Conservation (phyloP, 1,284 basidiomycete genomes). For the Sparassis latifolia region DNA sequence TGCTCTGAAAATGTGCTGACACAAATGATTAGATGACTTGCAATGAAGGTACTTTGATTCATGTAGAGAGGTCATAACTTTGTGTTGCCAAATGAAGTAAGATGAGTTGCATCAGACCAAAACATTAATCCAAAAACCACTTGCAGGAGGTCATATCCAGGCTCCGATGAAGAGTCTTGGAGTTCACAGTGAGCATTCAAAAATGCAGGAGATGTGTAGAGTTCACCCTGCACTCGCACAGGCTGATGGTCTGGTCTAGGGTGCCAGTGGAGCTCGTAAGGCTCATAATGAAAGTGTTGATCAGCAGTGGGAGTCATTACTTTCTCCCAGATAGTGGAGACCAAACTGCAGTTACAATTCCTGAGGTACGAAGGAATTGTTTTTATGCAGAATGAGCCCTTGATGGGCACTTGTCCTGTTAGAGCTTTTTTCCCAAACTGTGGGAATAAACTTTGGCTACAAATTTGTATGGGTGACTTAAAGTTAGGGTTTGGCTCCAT, state of each 20-base stretch:
- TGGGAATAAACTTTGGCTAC: too few species aligned
- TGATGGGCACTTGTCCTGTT: too few species aligned
- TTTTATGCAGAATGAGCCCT: too few species aligned
- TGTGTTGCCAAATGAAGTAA: background rate
- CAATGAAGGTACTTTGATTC: too few species aligned
- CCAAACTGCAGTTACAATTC: background rate
- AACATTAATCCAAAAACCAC: background rate
- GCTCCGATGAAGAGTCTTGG: background rate
- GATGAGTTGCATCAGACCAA: background rate
- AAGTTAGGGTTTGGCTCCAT: too few species aligned
- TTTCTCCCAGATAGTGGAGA: background rate
- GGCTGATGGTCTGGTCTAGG: background rate
- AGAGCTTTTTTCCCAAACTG: too few species aligned
- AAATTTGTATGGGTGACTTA: too few species aligned
- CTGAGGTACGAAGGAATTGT: too few species aligned
- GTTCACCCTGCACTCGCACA: background rate
- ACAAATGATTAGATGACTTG: too few species aligned
- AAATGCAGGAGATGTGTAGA: background rate
- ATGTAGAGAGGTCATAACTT: background rate
- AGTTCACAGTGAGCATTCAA: background rate
- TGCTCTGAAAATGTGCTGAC: too few species aligned
- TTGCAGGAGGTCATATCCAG: background rate
- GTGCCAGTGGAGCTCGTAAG: background rate
- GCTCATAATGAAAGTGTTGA: background rate
- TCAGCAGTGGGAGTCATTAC: background rate